Conservation (phyloP, 495 filamentous ascomycete species). For the Neurospora sp. region DNA sequence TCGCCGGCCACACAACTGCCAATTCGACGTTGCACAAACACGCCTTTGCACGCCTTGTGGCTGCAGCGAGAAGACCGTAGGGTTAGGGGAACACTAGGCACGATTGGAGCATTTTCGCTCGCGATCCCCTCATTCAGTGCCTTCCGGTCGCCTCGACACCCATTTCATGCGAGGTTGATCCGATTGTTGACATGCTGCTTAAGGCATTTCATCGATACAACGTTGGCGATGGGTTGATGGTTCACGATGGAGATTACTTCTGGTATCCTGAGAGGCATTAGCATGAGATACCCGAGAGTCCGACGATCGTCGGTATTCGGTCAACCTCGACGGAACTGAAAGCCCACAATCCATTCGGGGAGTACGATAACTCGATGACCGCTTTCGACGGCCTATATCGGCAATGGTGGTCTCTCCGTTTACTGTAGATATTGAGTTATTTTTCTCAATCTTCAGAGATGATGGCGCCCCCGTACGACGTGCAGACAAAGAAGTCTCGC, state of each 20-base stretch:
- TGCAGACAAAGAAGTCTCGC: not conserved
- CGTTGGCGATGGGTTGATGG: not conserved
- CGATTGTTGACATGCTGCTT: not conserved
- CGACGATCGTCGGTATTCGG: not conserved
- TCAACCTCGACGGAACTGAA: not conserved
- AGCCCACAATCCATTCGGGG: not conserved
- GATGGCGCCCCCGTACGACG: not conserved
- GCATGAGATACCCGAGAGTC: not conserved
- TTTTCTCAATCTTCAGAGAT: not conserved
- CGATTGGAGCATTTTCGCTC: not conserved
- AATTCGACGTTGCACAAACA: not conserved
- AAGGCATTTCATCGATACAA: not conserved
- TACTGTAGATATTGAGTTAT: not conserved
- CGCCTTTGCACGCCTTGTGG: not conserved
- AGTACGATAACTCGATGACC: not conserved
- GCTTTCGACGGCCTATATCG: not conserved
- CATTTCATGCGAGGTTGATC: not conserved
- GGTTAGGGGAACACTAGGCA: not conserved
- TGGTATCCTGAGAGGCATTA: not conserved
- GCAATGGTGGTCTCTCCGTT: too few species aligned
- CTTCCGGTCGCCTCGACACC: not conserved
- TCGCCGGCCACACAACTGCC: not conserved
- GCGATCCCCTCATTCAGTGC: not conserved
- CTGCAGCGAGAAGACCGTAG: not conserved
- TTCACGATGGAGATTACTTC: not conserved